Conservation (phyloP, 352 stramenopile species). For the Globisporangium cylindrosporum region DNA sequence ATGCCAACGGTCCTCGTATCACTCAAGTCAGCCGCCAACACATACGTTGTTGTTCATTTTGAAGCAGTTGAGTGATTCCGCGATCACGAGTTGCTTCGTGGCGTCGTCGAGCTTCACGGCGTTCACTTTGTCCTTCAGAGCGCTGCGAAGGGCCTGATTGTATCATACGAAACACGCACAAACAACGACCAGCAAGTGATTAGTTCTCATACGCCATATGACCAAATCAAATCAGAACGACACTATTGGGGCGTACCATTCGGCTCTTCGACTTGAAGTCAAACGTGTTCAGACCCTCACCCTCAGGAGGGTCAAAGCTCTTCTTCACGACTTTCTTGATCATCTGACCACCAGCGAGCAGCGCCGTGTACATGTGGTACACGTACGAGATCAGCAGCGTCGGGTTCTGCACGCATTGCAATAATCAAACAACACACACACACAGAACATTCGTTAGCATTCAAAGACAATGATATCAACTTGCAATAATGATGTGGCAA, state of each 20-base stretch:
- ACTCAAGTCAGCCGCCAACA: background rate
- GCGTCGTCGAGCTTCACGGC: slow-evolving; percentile 33
- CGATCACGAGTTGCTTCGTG: slow-evolving; percentile 46
- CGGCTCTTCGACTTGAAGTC: slow-evolving; percentile 49
- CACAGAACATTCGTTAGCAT: background rate
- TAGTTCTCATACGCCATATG: too few species aligned
- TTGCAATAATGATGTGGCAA: background rate
- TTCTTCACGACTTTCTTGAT: slow-evolving; percentile 67
- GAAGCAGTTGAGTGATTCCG: slow-evolving; percentile 53
- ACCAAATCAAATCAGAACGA: background rate
- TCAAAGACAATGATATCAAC: background rate
- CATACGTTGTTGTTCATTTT: slow-evolving; percentile 71
- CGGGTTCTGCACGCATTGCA: slow-evolving; percentile 35
- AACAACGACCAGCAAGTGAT: background rate
- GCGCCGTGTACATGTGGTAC: slow-evolving; percentile 77
- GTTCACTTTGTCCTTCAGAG: slow-evolving; percentile 68
- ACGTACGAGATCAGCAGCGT: slow-evolving; percentile 58
- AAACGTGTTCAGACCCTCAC: slow-evolving; percentile 50
- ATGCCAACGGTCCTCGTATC: too few species aligned
- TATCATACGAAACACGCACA: background rate
- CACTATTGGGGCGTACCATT: slow-evolving; percentile 23
- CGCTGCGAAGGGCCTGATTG: slow-evolving; percentile 36
- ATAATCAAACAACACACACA: background rate
- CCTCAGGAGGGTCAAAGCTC: slow-evolving; percentile 42
- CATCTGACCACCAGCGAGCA: slow-evolving; percentile 58